Conservation (phyloP, 2,329 filamentous ascomycete species). For the Ophiostoma sp. region DNA sequence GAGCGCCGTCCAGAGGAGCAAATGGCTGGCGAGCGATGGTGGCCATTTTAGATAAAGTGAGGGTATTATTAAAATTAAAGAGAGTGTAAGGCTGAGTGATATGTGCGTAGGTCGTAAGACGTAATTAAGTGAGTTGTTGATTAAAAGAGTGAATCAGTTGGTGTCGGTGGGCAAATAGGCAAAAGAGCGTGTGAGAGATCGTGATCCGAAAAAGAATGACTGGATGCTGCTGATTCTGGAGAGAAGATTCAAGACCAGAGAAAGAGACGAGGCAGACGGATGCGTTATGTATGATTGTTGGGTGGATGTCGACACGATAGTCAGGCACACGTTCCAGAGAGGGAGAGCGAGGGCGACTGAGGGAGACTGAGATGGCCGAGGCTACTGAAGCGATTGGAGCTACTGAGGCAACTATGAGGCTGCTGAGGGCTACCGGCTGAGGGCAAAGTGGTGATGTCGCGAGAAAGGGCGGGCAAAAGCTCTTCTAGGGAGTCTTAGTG, state of each 20-base stretch:
- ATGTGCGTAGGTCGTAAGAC: neutral
- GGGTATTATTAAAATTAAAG: neutral
- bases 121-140: neutral
- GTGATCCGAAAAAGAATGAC: slow-evolving; percentile 8
- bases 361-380: neutral
- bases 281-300: neutral
- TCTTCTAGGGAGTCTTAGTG: neutral
- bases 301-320: slow-evolving; percentile 5
- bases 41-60: slow-evolving; percentile 43
- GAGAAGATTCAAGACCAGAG: neutral
- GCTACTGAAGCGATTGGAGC: neutral
- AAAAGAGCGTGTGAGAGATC: slow-evolving; percentile 11
- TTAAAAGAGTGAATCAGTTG: slow-evolving; percentile 9
- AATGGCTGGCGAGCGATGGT: slow-evolving; percentile 64
- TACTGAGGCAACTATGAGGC: neutral
- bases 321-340: slow-evolving; percentile 4
- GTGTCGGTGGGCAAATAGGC: neutral
- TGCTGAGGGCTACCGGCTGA: neutral
- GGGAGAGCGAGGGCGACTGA: neutral
- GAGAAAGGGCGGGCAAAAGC: neutral
- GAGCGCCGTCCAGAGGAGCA: slow-evolving; percentile 62
- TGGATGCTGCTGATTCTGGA: slow-evolving; percentile 1
- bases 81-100: neutral
- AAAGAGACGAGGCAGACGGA: neutral
- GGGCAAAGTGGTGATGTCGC: slow-evolving; percentile 4